Evolutionary conservation across 768 basidiomycete genomes (phyloP).

Genomic region (Agaricus bisporus): DNA sequence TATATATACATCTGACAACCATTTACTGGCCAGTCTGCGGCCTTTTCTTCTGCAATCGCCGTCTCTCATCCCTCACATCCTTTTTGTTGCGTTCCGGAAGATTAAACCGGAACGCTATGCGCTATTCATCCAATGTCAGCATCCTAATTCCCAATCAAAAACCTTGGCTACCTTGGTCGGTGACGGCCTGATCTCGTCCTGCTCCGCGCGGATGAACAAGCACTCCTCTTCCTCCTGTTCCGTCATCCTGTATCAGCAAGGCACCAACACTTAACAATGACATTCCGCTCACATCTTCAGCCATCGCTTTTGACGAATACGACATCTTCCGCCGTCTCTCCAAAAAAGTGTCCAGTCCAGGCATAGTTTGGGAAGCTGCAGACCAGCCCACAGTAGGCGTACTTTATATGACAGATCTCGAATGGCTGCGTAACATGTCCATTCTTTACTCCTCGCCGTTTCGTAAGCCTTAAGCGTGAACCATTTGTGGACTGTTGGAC

Average conservation of each 20-base stretch:
- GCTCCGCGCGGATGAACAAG: background rate
- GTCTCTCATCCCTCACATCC: background rate
- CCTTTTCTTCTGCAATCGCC: constrained; percentile 2
- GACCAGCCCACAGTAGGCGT: background rate
- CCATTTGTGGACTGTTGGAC: background rate
- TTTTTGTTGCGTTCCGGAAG: background rate
- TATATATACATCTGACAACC: too few species aligned
- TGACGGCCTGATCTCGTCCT: background rate
- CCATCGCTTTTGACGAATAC: background rate
- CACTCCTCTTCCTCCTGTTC: constrained; percentile 5
- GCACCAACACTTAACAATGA: background rate
- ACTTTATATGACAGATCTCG: background rate
- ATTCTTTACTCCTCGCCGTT: constrained; percentile 9
- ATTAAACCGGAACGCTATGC: background rate
- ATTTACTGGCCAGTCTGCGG: background rate
- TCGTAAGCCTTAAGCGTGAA: background rate
- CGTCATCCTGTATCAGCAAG: background rate
- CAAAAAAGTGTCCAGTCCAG: background rate
- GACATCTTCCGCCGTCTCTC: background rate
- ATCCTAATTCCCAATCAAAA: too few species aligned
- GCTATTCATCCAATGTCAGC: background rate
- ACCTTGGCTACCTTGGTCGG: background rate
- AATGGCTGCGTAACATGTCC: background rate
- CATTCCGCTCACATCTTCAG: background rate
- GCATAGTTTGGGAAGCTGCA: background rate